Percentiles rank a stretch among this genome's conserved stretches.
phyloP scores from a whole-genome alignment of 768 basidiomycete species.

The Imleria badia region DNA sequence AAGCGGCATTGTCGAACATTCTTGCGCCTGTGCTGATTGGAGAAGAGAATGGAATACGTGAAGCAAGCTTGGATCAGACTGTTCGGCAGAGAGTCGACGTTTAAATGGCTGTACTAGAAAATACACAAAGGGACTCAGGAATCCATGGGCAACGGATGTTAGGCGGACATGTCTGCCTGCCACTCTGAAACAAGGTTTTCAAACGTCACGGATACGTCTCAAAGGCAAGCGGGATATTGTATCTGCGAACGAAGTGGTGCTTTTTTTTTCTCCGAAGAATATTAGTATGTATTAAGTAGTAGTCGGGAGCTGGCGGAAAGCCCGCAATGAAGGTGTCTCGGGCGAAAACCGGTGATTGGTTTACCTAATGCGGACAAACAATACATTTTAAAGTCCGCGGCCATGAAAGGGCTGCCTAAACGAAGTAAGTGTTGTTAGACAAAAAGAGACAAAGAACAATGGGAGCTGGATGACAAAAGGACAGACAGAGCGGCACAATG shows the following conservation, averaged over 20 bases:
- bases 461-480: slow-evolving; percentile 25
- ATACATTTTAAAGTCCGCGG: slow-evolving; percentile 18
- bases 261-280: no score
- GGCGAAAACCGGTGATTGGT: not conserved
- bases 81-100: not conserved
- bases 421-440: slow-evolving; percentile 22
- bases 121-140: no score
- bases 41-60: not conserved
- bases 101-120: no score
- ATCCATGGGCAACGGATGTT: no score
- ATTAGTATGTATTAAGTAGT: no score
- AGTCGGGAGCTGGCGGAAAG: no score
- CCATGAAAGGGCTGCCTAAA: slow-evolving; percentile 13
- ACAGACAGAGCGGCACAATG: slow-evolving; percentile 3
- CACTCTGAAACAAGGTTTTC: no score
- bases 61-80: not conserved
- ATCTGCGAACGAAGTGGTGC: no score
- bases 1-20: slow-evolving; percentile 14
- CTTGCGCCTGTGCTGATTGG: not conserved
- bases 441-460: slow-evolving; percentile 29
- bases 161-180: no score
- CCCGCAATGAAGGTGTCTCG: no score
- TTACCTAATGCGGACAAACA: slow-evolving; percentile 15
- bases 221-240: no score
- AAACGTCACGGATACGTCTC: no score